Conservation (phyloP, 1,139 yeast species). For the Yamadazyma blattariae region DNA sequence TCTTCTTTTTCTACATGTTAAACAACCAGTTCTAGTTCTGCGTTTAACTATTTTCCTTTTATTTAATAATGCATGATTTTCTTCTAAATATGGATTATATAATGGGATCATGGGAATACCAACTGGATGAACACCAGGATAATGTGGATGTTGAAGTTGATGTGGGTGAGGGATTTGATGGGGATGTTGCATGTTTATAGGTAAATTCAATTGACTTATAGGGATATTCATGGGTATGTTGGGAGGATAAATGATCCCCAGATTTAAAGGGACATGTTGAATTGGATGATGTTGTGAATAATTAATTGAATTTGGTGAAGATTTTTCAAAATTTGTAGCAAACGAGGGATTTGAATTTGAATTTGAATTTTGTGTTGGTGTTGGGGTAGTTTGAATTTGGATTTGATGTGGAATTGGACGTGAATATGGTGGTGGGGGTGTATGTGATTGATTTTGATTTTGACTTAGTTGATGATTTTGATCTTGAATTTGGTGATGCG, state of each 20-base stretch:
- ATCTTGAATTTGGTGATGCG: background rate
- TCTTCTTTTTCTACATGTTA: slow-evolving; percentile 69
- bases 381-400: background rate
- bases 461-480: background rate
- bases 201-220: too few relatives aligned
- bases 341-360: too few relatives aligned
- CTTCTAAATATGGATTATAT: slow-evolving; percentile 13
- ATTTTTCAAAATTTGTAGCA: too few relatives aligned
- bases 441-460: background rate
- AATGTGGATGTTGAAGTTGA: background rate
- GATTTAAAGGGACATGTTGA: background rate
- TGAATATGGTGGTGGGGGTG: slow-evolving; percentile 1
- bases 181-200: background rate
- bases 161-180: background rate
- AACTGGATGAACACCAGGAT: background rate
- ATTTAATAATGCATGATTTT: slow-evolving; percentile 25
- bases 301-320: too few relatives aligned
- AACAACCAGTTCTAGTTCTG: slow-evolving; percentile 72
- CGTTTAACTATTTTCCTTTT: slow-evolving; percentile 44
- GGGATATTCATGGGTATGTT: too few relatives aligned
- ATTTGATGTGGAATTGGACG: background rate
- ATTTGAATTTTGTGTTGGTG: too few relatives aligned
- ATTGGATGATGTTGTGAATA: background rate
- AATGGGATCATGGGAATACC: slow-evolving; percentile 8
- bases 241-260: too few relatives aligned